phyloP scores from a whole-genome alignment of 306 rosid genomes.

The Vachellia pachyceras region DNA sequence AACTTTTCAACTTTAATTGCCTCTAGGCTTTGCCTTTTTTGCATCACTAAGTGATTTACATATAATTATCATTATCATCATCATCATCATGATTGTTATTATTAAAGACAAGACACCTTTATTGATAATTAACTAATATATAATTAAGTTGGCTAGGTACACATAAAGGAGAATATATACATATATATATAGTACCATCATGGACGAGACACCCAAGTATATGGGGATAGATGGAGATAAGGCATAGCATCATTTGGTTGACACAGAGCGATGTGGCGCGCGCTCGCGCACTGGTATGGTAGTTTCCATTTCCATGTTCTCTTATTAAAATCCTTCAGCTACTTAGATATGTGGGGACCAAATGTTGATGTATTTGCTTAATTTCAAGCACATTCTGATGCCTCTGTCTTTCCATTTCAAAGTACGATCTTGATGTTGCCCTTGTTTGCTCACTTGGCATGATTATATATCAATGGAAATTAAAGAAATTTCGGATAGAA shows the following conservation, averaged over 20 bases:
- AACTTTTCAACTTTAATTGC: slow-evolving; percentile 44
- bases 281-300: background rate
- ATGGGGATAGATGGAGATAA: slow-evolving; percentile 8
- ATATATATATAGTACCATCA: slow-evolving; percentile 30
- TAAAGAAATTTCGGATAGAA: background rate
- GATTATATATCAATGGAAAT: slow-evolving; percentile 19
- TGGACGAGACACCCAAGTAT: slow-evolving; percentile 39
- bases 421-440: slow-evolving; percentile 27
- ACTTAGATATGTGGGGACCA: slow-evolving; percentile 44
- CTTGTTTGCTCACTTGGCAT: slow-evolving; percentile 36
- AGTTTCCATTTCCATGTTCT: slow-evolving; percentile 40
- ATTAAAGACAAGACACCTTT: slow-evolving; percentile 41
- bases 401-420: slow-evolving; percentile 46
- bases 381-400: slow-evolving; percentile 43
- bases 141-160: background rate
- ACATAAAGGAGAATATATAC: no score
- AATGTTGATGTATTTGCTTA: slow-evolving; percentile 40
- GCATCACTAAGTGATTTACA: slow-evolving; percentile 41
- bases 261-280: slow-evolving; percentile 35
- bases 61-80: background rate
- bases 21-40: slow-evolving; percentile 46
- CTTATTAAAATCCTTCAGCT: slow-evolving; percentile 41
- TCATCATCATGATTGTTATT: background rate
- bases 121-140: background rate
- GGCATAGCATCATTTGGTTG: slow-evolving; percentile 25